phyloP scores from a whole-genome alignment of 306 rosid species.

The Lagenaria siceraria region DNA sequence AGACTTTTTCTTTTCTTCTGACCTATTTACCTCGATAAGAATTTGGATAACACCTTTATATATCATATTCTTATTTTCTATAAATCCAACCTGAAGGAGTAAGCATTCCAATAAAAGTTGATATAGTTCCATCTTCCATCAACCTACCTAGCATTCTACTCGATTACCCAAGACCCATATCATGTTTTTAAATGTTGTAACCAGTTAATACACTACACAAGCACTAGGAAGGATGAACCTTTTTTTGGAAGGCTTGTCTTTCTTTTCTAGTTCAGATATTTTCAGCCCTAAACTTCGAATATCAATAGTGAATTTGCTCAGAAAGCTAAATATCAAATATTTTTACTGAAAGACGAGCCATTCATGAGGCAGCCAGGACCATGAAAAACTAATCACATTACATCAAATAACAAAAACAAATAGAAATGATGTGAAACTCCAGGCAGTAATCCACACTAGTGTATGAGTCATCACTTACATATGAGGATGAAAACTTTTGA shows the following conservation, averaged over 20 bases:
- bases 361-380: background rate
- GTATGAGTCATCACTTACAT: background rate
- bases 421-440: background rate
- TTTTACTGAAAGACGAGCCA: background rate
- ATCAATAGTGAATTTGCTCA: background rate
- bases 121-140: background rate
- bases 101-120: background rate
- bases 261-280: background rate
- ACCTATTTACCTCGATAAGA: background rate
- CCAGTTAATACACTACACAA: background rate
- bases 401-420: background rate
- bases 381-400: background rate
- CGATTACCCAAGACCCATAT: background rate
- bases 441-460: background rate
- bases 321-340: background rate
- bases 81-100: background rate
- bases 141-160: background rate
- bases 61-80: background rate
- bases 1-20: background rate
- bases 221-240: background rate
- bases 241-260: background rate
- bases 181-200: background rate
- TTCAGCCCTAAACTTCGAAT: background rate
- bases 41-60: background rate
- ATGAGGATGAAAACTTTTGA: constrained; percentile 1